Percentiles rank a stretch among this genome's conserved stretches.
These are phyloP conservation scores for Rutstroemia sp. DNA, from an alignment of 2,329 filamentous ascomycete genomes.

Conservation along the genomic window DNA sequence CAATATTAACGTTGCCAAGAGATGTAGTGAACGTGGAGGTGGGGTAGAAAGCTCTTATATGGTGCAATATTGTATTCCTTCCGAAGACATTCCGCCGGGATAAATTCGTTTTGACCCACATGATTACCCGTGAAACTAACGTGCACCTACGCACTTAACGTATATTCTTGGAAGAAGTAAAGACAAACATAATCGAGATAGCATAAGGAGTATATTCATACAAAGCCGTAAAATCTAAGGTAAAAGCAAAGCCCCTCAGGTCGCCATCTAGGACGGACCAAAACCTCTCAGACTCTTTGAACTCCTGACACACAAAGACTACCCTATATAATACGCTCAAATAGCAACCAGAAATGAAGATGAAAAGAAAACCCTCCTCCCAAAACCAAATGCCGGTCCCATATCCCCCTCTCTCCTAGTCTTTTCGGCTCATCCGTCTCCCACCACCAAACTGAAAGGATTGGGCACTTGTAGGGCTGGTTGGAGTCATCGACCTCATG, in stretches of 20 bases:
- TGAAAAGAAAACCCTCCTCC: background rate
- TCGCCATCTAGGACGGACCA: background rate
- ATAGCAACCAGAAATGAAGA: constrained; percentile 3
- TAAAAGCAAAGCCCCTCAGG: constrained; percentile 4
- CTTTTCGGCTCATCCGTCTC: constrained; percentile 12
- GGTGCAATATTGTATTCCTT: no score
- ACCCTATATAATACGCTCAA: constrained; percentile 6
- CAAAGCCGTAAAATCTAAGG: constrained; percentile 1
- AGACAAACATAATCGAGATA: no score
- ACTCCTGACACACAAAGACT: background rate
- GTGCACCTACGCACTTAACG: no score
- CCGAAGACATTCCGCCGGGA: no score
- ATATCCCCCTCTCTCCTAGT: background rate
- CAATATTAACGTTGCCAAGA: no score
- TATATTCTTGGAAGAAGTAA: no score
- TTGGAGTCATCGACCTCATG: constrained; percentile 12
- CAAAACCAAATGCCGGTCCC: no score
- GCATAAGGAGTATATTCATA: constrained; percentile 5
- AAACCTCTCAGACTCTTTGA: constrained; percentile 1
- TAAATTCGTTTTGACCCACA: no score
- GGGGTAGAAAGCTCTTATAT: no score
- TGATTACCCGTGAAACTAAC: no score
- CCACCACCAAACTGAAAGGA: constrained; percentile 15
- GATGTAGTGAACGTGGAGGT: no score
- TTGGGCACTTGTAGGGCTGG: constrained; percentile 18